Evolutionary conservation across 176 grass and related monocot species (phyloP), one percentile per base, ranked within the genome.

Genomic region (Zea luxurians): DNA sequence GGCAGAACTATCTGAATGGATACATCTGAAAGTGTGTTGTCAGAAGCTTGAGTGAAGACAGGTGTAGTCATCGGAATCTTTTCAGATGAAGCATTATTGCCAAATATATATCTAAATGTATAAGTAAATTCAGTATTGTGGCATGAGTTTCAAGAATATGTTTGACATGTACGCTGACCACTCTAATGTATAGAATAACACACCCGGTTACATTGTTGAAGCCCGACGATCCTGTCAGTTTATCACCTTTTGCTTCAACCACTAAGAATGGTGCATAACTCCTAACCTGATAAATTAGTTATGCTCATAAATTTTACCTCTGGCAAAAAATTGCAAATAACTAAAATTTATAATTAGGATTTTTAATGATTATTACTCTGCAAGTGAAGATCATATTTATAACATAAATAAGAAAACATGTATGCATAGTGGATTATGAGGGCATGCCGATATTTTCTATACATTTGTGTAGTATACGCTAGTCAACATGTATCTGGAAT

Each of bases 21-120:
- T 85, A 98, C 91, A 86, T 94, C 73, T 43, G 91, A 92, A 68
- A 98, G 50, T 41, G 88, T 90, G 57, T 89, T 83, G 61, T 94
- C 87, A 48, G 78, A 82, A 73, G 89, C 83, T 82, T 94, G 87
- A 49, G 95, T 94, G 82, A 98, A 98, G 62, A 98, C 95, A 63
- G 95, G 95, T 60, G 91, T 92, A 42, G 95, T 98, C 95, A 98
- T 98, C 6, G 89, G 80, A 64, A 98, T 94, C 85, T 94, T 98
- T 68, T 98, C 95, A 35, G 74, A 84, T 6, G 87, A 90, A 64
- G 91, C 89, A 80, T 98, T 98, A 61, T 90, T 98, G 16, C 89
- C 91, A 78, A 94, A 98, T 80, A 98, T 94, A 79, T 98, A 98
- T 67, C 95, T 98, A 83, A 8, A 91, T 46, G n/a, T 60, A 57